Evolutionary conservation across 768 basidiomycete species (phyloP).

Genomic region (Serendipita sp.): DNA sequence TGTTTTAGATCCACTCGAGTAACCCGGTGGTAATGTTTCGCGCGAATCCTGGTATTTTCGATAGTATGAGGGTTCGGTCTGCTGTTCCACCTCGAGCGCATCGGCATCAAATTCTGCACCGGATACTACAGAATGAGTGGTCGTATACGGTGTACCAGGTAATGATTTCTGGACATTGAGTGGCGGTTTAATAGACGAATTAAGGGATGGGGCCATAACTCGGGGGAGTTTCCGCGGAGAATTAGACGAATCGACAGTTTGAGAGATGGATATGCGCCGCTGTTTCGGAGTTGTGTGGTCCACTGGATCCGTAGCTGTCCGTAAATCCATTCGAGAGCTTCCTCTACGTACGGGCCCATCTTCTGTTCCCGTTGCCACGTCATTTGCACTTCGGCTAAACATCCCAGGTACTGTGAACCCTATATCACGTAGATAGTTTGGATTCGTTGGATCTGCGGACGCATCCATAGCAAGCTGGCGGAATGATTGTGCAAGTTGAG

Average conservation of each 20-base stretch:
- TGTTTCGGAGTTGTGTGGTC: background rate
- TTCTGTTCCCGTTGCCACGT: background rate
- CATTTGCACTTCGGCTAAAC: background rate
- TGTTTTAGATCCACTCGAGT: conserved; percentile 1
- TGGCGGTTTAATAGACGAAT: background rate
- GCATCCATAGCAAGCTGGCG: background rate
- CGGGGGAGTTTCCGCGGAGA: background rate
- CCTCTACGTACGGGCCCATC: background rate
- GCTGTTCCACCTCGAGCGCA: background rate
- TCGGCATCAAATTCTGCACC: background rate
- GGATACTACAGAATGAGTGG: background rate
- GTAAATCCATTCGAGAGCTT: background rate
- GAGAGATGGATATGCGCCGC: background rate
- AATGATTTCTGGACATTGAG: background rate
- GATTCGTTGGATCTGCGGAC: background rate
- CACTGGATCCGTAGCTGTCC: background rate
- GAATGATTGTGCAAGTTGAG: background rate
- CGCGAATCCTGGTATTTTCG: background rate
- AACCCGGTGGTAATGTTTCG: background rate
- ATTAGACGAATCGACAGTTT: background rate
- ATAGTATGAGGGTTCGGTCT: background rate
- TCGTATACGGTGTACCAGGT: background rate
- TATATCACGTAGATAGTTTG: conserved; percentile 5
- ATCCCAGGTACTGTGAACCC: background rate
- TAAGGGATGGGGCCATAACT: background rate